Evolutionary conservation across 352 stramenopile genomes (phyloP).

Genomic region (Globisporangium uncinulatum): DNA sequence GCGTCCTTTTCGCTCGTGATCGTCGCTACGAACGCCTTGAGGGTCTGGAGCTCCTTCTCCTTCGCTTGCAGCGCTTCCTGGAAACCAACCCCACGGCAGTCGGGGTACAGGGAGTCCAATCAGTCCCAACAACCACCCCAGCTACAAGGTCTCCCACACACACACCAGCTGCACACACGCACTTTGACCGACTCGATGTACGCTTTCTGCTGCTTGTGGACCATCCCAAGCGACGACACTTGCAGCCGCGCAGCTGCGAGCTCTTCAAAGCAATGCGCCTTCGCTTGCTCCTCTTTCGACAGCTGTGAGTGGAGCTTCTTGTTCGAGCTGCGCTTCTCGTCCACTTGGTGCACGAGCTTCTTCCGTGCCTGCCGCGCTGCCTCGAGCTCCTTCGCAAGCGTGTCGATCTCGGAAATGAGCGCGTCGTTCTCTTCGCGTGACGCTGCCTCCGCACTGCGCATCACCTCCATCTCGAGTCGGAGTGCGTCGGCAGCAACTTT

Average conservation of each 20-base stretch:
- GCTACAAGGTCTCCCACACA: background rate
- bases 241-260: slow-evolving; percentile 62
- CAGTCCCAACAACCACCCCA: background rate
- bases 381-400: slow-evolving; percentile 55
- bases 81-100: background rate
- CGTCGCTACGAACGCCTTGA: slow-evolving; percentile 59
- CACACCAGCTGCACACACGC: background rate
- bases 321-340: slow-evolving; percentile 69
- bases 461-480: slow-evolving; percentile 36
- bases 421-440: slow-evolving; percentile 75
- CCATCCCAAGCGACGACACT: slow-evolving; percentile 59
- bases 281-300: slow-evolving; percentile 60
- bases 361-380: slow-evolving; percentile 54
- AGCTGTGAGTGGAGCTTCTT: slow-evolving; percentile 70
- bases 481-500: slow-evolving; percentile 29
- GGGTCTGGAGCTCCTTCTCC: slow-evolving; percentile 53
- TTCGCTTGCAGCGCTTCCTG: slow-evolving; percentile 51
- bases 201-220: slow-evolving; percentile 76
- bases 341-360: slow-evolving; percentile 70
- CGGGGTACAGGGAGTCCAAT: background rate
- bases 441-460: slow-evolving; percentile 41
- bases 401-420: slow-evolving; percentile 66
- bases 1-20: slow-evolving; percentile 49
- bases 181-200: slow-evolving; percentile 66
- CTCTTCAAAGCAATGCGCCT: slow-evolving; percentile 73